phyloP scores from a whole-genome alignment of 2,329 filamentous ascomycete genomes.

The Ceratocystis colombiana region DNA sequence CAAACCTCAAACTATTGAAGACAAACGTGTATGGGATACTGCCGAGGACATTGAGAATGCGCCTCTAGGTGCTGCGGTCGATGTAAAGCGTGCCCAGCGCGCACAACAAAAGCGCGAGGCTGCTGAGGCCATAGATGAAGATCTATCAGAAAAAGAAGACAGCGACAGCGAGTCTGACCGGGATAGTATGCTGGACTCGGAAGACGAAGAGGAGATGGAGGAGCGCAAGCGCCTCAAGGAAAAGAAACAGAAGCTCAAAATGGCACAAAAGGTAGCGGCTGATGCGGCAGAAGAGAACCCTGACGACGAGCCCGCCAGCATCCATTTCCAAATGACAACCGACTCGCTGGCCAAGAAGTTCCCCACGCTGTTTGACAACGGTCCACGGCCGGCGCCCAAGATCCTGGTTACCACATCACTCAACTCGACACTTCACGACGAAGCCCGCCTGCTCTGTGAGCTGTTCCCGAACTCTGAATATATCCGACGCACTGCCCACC shows the following conservation, averaged over 20 bases:
- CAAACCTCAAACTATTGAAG: conserved; percentile 69
- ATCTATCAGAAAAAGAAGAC: conserved; percentile 38
- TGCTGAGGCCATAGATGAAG: conserved; percentile 40
- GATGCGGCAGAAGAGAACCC: conserved; percentile 53
- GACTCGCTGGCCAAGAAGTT: conserved; percentile 49
- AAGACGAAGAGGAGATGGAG: conserved; percentile 41
- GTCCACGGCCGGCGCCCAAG: conserved; percentile 58
- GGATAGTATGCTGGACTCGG: conserved; percentile 71
- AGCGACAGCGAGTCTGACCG: conserved; percentile 49
- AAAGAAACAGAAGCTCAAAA: conserved; percentile 27
- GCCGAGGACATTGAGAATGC: conserved; percentile 46
- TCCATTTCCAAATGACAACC: conserved; percentile 25
- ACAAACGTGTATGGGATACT: conserved; percentile 84
- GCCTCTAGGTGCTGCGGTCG: conserved; percentile 45
- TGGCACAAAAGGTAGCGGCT: conserved; percentile 31
- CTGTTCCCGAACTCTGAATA: conserved; percentile 84
- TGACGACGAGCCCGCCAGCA: conserved; percentile 35
- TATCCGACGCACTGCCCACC: conserved; percentile 74
- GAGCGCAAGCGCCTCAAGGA: conserved; percentile 39
- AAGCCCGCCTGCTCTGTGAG: conserved; percentile 66
- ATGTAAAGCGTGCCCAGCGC: conserved; percentile 48
- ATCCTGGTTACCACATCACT: conserved; percentile 85
- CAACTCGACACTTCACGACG: conserved; percentile 75
- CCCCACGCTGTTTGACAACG: conserved; percentile 50
- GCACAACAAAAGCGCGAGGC: conserved; percentile 46